A percentile compares a stretch with the other conserved stretches of the same genome.
These are phyloP conservation scores for Endothia cerciana DNA, from an alignment of 2,329 filamentous ascomycete genomes.

Conservation along the genomic window DNA sequence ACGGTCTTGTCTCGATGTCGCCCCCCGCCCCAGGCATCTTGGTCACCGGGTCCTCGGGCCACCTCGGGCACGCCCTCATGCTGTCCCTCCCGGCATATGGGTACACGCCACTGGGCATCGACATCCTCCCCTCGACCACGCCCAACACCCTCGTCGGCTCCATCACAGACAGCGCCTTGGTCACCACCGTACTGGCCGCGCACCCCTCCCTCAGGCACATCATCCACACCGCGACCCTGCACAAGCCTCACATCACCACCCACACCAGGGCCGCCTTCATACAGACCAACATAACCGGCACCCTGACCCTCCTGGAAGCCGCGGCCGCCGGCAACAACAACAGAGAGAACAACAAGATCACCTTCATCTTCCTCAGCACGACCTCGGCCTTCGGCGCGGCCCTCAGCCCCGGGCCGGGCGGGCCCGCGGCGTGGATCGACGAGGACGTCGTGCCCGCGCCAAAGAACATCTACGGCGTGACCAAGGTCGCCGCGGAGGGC, in stretches of 20 bases:
- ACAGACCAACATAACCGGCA: conserved; percentile 50
- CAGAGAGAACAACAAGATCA: not conserved
- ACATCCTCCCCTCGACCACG: conserved; percentile 43
- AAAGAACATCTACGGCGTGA: conserved; percentile 55
- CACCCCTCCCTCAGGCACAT: conserved; percentile 43
- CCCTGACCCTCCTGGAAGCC: conserved; percentile 46
- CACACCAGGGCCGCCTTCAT: conserved; percentile 50
- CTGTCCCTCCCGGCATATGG: conserved; percentile 44
- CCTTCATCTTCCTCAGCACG: conserved; percentile 51
- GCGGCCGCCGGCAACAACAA: conserved; percentile 32
- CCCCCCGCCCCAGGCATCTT: conserved; percentile 41
- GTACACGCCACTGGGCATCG: conserved; percentile 47
- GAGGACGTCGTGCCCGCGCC: conserved; percentile 45
- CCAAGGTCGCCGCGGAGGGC: conserved; percentile 53
- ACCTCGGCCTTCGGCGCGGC: conserved; percentile 50
- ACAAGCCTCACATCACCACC: conserved; percentile 52
- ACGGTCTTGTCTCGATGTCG: not conserved
- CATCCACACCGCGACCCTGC: conserved; percentile 51
- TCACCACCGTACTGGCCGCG: conserved; percentile 38
- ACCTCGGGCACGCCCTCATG: conserved; percentile 52
- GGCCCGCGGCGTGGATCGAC: conserved; percentile 49
- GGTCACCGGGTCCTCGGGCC: conserved; percentile 51
- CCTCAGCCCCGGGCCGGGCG: conserved; percentile 37
- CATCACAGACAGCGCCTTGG: conserved; percentile 41
- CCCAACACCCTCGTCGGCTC: conserved; percentile 39